Conservation (phyloP, 257 asterid genomes). For the Ocimum tenuiflorum region DNA sequence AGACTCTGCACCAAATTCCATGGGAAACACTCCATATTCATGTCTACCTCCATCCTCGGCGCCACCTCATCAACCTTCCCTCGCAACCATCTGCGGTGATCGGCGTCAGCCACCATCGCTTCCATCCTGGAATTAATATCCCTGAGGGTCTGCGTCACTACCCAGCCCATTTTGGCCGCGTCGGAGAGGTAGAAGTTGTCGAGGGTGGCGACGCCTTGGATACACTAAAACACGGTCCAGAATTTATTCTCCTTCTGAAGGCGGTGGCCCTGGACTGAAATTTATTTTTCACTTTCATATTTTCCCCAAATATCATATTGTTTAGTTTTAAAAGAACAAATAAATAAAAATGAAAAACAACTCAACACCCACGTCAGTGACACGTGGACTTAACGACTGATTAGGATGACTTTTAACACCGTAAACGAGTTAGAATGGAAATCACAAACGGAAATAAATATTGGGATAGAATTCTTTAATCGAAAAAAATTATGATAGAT, state of each 20-base stretch:
- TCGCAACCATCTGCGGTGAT: background rate
- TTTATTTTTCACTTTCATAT: too few relatives aligned
- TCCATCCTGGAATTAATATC: constrained; percentile 23
- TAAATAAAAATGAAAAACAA: too few relatives aligned
- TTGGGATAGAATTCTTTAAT: too few relatives aligned
- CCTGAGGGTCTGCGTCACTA: constrained; percentile 18
- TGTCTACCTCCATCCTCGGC: background rate
- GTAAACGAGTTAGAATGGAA: too few relatives aligned
- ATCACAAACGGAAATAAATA: too few relatives aligned
- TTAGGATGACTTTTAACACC: too few relatives aligned
- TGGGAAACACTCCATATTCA: constrained; percentile 20
- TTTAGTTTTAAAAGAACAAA: too few relatives aligned
- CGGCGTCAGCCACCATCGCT: background rate
- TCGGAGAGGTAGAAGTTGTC: constrained; percentile 5
- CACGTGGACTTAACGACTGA: too few relatives aligned
- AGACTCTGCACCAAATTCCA: constrained; percentile 29
- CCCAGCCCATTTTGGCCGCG: constrained; percentile 24
- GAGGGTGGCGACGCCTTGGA: background rate
- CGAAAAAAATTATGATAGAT: too few relatives aligned
- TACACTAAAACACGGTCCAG: constrained; percentile 17
- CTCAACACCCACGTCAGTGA: too few relatives aligned
- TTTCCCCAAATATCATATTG: too few relatives aligned
- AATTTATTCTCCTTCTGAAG: background rate
- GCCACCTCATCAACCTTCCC: background rate
- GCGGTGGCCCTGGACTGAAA: constrained; percentile 29